These are phyloP conservation scores for Diplotaxis tenuifolia DNA, from an alignment of 345 rosid genomes.

Conservation along the genomic window DNA sequence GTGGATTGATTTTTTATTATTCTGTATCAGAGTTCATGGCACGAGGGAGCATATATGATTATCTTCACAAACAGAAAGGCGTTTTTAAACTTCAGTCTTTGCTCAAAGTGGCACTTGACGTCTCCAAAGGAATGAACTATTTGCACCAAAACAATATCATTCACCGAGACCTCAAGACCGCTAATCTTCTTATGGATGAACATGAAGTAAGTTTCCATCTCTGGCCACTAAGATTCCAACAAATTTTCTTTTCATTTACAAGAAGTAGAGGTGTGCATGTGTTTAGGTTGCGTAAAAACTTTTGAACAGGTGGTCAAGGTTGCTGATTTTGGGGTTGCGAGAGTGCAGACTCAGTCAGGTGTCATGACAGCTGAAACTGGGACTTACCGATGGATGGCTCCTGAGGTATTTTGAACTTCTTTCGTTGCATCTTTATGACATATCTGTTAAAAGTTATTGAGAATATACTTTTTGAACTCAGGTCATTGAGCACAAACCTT, in stretches of 20 bases:
- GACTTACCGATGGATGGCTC: constrained; percentile 99
- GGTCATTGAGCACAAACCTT: constrained; percentile 94
- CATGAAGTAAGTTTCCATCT: constrained; percentile 63
- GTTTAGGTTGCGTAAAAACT: neutral
- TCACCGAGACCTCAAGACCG: constrained; percentile 94
- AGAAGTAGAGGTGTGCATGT: neutral
- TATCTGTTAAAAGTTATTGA: neutral
- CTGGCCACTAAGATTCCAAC: neutral
- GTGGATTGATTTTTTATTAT: constrained; percentile 15
- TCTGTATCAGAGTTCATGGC: constrained; percentile 84
- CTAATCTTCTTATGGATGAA: constrained; percentile 98
- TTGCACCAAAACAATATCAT: constrained; percentile 93
- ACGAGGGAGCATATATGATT: constrained; percentile 82
- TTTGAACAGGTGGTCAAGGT: constrained; percentile 80
- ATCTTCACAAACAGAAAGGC: constrained; percentile 82
- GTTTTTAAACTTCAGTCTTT: constrained; percentile 72
- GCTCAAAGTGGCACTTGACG: constrained; percentile 81
- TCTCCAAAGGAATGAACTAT: constrained; percentile 95
- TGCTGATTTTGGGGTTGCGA: constrained; percentile 98
- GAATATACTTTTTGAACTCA: constrained; percentile 39
- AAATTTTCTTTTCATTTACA: neutral
- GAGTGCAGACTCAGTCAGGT: constrained; percentile 88
- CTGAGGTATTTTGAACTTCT: constrained; percentile 53
- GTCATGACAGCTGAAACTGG: constrained; percentile 99
- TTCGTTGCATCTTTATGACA: neutral